Percentiles rank a stretch among this genome's conserved stretches.
phyloP scores from a whole-genome alignment of 2,329 filamentous ascomycete genomes.

The Claviceps pazoutovae region DNA sequence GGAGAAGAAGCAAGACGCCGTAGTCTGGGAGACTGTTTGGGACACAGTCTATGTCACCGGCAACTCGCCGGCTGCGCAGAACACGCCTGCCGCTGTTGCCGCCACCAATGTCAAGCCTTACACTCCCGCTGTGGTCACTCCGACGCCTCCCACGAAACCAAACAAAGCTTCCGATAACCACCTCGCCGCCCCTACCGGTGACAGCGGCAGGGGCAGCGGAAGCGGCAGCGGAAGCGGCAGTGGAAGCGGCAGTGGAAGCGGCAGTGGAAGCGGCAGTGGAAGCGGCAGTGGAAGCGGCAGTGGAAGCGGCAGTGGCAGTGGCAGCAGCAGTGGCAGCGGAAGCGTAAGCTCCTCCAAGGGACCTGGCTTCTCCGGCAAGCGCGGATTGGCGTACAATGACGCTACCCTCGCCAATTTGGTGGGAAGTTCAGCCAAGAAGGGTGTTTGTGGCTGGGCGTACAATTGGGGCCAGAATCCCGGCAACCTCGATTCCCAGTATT shows the following conservation, averaged over 20 bases:
- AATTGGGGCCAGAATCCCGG: conserved; percentile 47
- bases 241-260: too few relatives aligned
- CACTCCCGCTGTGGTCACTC: conserved; percentile 11
- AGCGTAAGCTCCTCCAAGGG: conserved; percentile 2
- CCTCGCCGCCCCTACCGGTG: too few relatives aligned
- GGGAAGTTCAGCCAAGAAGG: conserved; percentile 20
- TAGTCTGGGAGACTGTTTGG: conserved; percentile 27
- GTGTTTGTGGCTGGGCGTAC: conserved; percentile 45
- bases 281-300: too few relatives aligned
- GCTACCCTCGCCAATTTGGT: conserved; percentile 38
- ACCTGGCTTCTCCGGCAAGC: conserved; percentile 31
- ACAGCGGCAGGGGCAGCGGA: too few relatives aligned
- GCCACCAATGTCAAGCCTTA: conserved; percentile 22
- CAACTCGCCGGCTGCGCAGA: conserved; percentile 8
- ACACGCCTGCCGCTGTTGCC: not conserved
- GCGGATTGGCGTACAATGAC: conserved; percentile 56
- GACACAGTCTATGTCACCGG: conserved; percentile 24
- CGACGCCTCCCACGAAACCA: too few relatives aligned
- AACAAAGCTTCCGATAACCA: too few relatives aligned
- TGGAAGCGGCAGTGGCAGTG: too few relatives aligned
- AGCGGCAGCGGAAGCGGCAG: too few relatives aligned
- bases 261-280: too few relatives aligned
- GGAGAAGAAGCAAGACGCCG: conserved; percentile 21
- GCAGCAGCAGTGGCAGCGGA: not conserved
- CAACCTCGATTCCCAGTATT: conserved; percentile 29